Conservation (phyloP, 78 protist genomes). For the Dictyostelium purpureum region DNA sequence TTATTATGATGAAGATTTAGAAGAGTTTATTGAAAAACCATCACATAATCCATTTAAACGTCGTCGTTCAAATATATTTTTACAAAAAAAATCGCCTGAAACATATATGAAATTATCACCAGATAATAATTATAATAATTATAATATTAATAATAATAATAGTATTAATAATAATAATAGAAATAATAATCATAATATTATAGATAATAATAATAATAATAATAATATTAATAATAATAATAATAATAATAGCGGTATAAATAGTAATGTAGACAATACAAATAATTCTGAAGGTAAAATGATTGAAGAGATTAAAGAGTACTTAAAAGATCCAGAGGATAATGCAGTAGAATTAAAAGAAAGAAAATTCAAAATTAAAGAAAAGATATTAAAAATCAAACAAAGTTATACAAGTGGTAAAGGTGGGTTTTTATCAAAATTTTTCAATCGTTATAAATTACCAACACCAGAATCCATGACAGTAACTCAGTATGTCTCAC, state of each 20-base stretch:
- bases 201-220: background rate
- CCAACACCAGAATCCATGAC: constrained; percentile 45
- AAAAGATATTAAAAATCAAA: constrained; percentile 4
- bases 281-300: background rate
- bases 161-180: background rate
- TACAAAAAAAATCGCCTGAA: too few species aligned
- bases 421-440: constrained; percentile 29
- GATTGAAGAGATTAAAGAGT: constrained; percentile 14
- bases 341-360: background rate
- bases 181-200: background rate
- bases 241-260: background rate
- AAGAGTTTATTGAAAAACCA: background rate
- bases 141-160: background rate
- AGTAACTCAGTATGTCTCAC: constrained; percentile 26
- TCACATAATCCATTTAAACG: background rate
- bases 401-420: background rate
- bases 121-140: background rate
- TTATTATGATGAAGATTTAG: constrained; percentile 4
- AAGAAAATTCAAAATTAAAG: constrained; percentile 1
- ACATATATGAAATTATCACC: too few species aligned
- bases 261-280: background rate
- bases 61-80: too few species aligned
- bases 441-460: constrained; percentile 30
- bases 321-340: background rate
- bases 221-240: background rate